Evolutionary conservation across 2,329 filamentous ascomycete species (phyloP).

Genomic region (Colletotrichum costaricense): DNA sequence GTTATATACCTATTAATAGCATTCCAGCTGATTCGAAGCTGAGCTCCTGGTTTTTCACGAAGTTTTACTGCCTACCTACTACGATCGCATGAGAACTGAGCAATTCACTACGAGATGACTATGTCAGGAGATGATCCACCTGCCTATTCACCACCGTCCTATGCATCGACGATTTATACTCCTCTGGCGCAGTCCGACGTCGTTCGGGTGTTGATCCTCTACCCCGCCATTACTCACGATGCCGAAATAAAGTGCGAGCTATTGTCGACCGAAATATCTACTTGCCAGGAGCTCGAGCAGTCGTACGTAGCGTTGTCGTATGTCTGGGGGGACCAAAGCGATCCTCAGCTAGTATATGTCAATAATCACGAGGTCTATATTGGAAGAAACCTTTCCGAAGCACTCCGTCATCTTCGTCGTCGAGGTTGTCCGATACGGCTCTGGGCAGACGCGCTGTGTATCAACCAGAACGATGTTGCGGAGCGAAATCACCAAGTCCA

Average conservation of each 20-base stretch:
- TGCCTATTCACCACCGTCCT: not conserved
- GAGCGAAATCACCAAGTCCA: not conserved
- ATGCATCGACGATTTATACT: not conserved
- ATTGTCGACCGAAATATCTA: not conserved
- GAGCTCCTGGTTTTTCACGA: not conserved
- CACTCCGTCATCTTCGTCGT: not conserved
- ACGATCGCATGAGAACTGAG: not conserved
- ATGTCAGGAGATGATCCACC: not conserved
- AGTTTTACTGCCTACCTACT: not conserved
- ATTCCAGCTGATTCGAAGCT: not conserved
- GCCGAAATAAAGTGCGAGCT: not conserved
- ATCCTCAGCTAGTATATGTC: not conserved
- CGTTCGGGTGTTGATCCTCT: not conserved
- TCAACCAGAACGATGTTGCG: not conserved
- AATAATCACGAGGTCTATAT: not conserved
- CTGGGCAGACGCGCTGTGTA: not conserved
- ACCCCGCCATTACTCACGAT: not conserved
- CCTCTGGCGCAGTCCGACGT: not conserved
- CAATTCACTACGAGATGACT: not conserved
- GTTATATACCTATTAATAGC: no score
- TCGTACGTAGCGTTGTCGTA: not conserved
- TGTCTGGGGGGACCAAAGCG: not conserved
- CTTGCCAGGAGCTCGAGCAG: not conserved
- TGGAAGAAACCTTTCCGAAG: not conserved
- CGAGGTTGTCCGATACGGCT: not conserved